A percentile compares a stretch with the other conserved stretches of the same genome.
phyloP scores from a whole-genome alignment of 2,329 filamentous ascomycete species.

The Zalaria sp. region DNA sequence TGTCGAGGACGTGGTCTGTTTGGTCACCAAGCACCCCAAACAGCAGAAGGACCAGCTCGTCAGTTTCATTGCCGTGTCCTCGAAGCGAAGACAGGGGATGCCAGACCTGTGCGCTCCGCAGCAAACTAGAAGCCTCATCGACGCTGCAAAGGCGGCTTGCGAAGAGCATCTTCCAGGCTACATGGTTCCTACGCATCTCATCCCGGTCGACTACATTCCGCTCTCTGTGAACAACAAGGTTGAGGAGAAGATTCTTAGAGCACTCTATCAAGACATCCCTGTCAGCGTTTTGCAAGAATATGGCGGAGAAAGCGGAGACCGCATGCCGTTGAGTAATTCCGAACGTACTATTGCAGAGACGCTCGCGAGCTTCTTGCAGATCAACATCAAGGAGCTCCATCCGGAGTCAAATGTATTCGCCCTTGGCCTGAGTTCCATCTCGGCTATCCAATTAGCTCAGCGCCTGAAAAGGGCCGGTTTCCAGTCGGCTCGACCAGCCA shows the following conservation, averaged over 20 bases:
- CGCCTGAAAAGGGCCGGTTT: conserved; percentile 52
- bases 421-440: conserved; percentile 78
- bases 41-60: conserved; percentile 74
- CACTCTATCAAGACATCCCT: conserved; percentile 49
- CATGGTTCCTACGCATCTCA: conserved; percentile 80
- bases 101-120: conserved; percentile 1
- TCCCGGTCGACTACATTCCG: conserved; percentile 58
- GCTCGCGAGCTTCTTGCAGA: conserved; percentile 39
- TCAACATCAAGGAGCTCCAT: conserved; percentile 30
- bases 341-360: conserved; percentile 37
- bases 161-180: conserved; percentile 59
- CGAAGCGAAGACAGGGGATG: conserved; percentile 4
- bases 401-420: conserved; percentile 62
- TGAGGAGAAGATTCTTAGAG: conserved; percentile 55
- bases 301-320: conserved; percentile 13
- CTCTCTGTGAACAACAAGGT: conserved; percentile 84
- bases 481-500: conserved; percentile 43
- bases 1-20: conserved; percentile 58
- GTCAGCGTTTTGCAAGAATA: conserved; percentile 44
- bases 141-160: conserved; percentile 47
- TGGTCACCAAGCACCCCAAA: conserved; percentile 57
- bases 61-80: conserved; percentile 45
- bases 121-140: conserved; percentile 21
- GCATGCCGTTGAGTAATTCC: conserved; percentile 17
- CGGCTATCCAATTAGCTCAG: conserved; percentile 56